Percentiles rank a stretch among this genome's conserved stretches.
Evolutionary conservation across 441 rosid genomes (phyloP).

Genomic region (Kokia cookei): DNA sequence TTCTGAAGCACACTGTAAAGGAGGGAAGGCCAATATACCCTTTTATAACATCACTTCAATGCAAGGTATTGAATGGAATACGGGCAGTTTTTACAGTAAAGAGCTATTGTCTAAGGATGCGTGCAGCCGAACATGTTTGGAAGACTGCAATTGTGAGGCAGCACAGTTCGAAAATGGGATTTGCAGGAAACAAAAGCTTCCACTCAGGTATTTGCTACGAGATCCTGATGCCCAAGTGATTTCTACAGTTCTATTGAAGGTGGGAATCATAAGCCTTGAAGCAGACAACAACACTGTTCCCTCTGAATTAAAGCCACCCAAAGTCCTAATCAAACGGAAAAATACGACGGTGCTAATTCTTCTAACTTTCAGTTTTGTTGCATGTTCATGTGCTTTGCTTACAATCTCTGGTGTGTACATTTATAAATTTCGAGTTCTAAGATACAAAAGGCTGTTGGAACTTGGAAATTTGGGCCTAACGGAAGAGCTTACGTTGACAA

Average conservation of each 20-base stretch:
- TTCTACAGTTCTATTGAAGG: not conserved
- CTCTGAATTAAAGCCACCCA: not conserved
- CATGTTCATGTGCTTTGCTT: not conserved
- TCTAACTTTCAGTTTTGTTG: not conserved
- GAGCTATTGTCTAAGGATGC: not conserved
- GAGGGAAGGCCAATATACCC: not conserved
- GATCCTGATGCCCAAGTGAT: not conserved
- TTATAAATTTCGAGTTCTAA: not conserved
- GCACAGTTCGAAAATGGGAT: not conserved
- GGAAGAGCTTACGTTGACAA: not conserved
- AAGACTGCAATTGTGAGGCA: slow-evolving; percentile 13
- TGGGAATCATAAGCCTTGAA: not conserved
- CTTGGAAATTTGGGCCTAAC: not conserved
- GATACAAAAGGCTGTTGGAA: not conserved
- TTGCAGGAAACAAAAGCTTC: slow-evolving; percentile 9
- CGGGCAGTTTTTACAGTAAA: not conserved
- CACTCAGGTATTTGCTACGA: not conserved
- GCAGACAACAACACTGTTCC: not conserved
- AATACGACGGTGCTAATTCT: not conserved
- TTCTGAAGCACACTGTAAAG: slow-evolving; percentile 10
- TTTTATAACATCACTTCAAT: not conserved
- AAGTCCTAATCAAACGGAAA: not conserved
- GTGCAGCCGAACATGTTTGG: slow-evolving; percentile 9
- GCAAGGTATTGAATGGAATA: not conserved
- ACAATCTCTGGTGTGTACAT: not conserved